phyloP scores from a whole-genome alignment of 192 early-diverging fungal species.

The Coemansia sp. region DNA sequence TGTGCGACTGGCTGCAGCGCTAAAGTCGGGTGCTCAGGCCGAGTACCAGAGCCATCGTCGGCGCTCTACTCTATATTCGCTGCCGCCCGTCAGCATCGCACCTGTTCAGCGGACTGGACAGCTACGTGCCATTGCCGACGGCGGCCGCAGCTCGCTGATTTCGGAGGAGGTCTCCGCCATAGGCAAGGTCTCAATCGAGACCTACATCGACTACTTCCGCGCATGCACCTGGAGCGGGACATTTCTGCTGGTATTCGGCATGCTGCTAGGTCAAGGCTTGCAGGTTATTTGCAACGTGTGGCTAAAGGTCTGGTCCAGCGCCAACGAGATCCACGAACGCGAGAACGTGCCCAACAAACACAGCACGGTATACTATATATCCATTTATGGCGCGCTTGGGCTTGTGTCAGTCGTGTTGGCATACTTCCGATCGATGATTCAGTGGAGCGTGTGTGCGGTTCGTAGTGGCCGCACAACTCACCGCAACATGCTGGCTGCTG shows the following conservation, averaged over 20 bases:
- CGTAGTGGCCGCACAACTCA: slow-evolving; percentile 77
- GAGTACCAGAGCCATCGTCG: slow-evolving; percentile 15
- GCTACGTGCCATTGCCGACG: slow-evolving; percentile 6
- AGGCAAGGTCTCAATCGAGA: slow-evolving; percentile 71
- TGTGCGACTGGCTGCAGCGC: not conserved
- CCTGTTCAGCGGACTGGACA: slow-evolving; percentile 35
- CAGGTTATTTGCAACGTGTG: slow-evolving; percentile 64
- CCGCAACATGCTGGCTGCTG: slow-evolving; percentile 72
- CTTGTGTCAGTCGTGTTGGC: slow-evolving; percentile 64
- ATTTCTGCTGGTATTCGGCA: slow-evolving; percentile 61
- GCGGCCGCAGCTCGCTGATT: slow-evolving; percentile 58
- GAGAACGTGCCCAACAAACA: slow-evolving; percentile 7
- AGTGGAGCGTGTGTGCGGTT: slow-evolving; percentile 82
- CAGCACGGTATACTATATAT: slow-evolving; percentile 64
- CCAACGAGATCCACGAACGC: slow-evolving; percentile 54
- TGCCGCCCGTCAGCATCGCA: slow-evolving; percentile 60
- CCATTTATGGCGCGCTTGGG: slow-evolving; percentile 78
- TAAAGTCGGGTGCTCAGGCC: not conserved
- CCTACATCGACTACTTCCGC: slow-evolving; percentile 81
- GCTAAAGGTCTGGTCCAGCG: slow-evolving; percentile 69
- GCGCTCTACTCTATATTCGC: slow-evolving; percentile 41
- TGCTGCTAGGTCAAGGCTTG: slow-evolving; percentile 59
- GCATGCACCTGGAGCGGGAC: slow-evolving; percentile 66
- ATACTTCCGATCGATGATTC: slow-evolving; percentile 68
- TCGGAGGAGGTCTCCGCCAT: slow-evolving; percentile 77